Evolutionary conservation across 331 rosid species (phyloP), one percentile per base, ranked within the genome.

Genomic region (Pyracantha coccinea): DNA sequence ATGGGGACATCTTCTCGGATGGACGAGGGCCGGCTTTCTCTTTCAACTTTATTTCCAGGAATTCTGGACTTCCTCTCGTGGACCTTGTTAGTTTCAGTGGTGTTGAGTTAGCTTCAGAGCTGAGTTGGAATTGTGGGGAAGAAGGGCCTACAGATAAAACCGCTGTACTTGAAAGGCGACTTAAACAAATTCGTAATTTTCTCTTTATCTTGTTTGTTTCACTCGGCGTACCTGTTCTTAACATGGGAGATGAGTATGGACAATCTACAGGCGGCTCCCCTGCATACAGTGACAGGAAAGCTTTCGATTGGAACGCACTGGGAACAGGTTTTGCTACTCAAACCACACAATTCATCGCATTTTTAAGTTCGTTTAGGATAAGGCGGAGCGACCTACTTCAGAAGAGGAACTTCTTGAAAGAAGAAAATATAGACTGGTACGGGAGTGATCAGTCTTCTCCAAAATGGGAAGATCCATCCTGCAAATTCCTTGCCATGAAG

Each of bases 201-300:
- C 84, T 92, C 33, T 90, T 88, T 71, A 78, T 83, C 71, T 75
- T 92, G 82, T 90, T 79, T 79, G 76, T 92, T 83, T 94, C 99
- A 25, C 76, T 92, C 75, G 99, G 99, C 31, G 93, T 92, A 50
- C 99, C 97, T 79, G 87, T 94, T 82, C 90, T 94, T 78, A 89
- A 85, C 87, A 92, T 92, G 97, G 97, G 99, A 78, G 99, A 94
- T 44, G 99, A 92, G 78, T 92, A 92, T 53, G 99, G 97, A 70
- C 91, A 83, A 66, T 89, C 96, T 64, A 71, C 86, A 66, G 91
- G 91, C 27, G 97, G 93, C 70, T 92, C 92, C 24, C 80, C 75
- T 64, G 88, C 89, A 67, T 78, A 78, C 31, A 81, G 69, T 3
- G 86, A 75, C 67, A 82, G 85, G 69, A 86, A 83, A 32, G 74